These are phyloP conservation scores for Phytophthora capsici DNA, from an alignment of 352 stramenopile genomes.

Conservation along the genomic window DNA sequence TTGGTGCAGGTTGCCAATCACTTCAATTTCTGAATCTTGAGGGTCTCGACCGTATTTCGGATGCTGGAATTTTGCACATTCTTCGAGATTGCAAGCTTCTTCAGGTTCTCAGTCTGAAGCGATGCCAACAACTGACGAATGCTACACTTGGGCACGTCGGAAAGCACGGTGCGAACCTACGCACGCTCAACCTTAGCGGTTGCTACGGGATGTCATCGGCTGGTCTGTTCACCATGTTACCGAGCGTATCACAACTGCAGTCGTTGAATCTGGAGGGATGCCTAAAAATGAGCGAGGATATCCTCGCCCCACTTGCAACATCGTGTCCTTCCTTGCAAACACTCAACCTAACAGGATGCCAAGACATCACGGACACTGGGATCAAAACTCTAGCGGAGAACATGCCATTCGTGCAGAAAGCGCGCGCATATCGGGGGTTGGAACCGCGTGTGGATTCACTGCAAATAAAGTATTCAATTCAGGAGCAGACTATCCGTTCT, in stretches of 20 bases:
- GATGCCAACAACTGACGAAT: constrained; percentile 70
- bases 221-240: constrained; percentile 59
- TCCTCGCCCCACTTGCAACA: constrained; percentile 61
- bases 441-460: constrained; percentile 59
- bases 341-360: constrained; percentile 76
- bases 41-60: constrained; percentile 61
- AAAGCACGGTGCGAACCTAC: constrained; percentile 51
- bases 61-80: constrained; percentile 53
- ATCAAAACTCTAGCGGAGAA: constrained; percentile 72
- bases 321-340: constrained; percentile 63
- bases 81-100: constrained; percentile 57
- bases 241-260: constrained; percentile 60
- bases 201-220: constrained; percentile 67
- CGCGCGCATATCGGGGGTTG: constrained; percentile 60
- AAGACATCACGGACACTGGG: constrained; percentile 80
- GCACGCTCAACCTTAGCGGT: constrained; percentile 62
- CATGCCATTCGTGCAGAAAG: constrained; percentile 70
- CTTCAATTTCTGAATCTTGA: constrained; percentile 85
- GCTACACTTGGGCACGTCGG: constrained; percentile 54
- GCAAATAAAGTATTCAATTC: constrained; percentile 72
- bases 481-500: constrained; percentile 76
- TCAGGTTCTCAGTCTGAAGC: constrained; percentile 66
- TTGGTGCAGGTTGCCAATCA: constrained; percentile 52
- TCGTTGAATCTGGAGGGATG: constrained; percentile 76
- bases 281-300: constrained; percentile 70